phyloP scores from a whole-genome alignment of 2,329 filamentous ascomycete species.

The Amphichorda felina region DNA sequence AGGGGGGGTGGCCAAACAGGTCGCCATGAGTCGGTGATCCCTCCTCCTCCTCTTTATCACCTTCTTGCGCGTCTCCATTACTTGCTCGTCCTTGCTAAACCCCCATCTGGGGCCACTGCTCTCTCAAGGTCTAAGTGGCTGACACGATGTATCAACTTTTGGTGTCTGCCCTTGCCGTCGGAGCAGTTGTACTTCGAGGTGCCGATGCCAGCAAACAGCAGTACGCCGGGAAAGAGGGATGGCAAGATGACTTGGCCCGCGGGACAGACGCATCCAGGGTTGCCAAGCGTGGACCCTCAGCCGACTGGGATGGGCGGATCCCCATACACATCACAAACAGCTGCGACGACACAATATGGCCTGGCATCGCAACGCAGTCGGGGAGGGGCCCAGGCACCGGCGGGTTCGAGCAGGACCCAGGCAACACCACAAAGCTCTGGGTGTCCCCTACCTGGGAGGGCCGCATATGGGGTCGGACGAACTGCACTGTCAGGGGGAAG shows the following conservation, averaged over 20 bases:
- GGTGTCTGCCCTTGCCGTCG: not conserved
- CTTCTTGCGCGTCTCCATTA: too few relatives aligned
- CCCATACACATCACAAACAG: constrained; percentile 61
- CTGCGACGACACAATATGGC: constrained; percentile 63
- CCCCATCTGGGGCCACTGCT: too few relatives aligned
- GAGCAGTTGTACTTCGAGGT: not conserved
- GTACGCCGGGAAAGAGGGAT: constrained; percentile 1
- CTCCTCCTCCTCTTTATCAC: too few relatives aligned
- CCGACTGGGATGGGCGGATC: constrained; percentile 25
- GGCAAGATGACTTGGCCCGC: constrained; percentile 14
- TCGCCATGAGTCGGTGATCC: not conserved
- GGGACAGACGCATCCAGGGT: not conserved
- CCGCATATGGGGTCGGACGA: constrained; percentile 72
- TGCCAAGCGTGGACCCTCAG: constrained; percentile 16
- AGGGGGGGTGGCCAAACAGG: not conserved
- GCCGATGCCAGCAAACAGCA: not conserved
- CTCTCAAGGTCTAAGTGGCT: too few relatives aligned
- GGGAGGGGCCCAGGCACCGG: constrained; percentile 54
- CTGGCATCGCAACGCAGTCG: constrained; percentile 61
- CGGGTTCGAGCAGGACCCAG: constrained; percentile 55
- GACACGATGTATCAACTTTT: not conserved
- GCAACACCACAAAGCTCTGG: constrained; percentile 45
- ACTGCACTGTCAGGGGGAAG: constrained; percentile 62
- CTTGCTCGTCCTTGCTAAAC: too few relatives aligned
- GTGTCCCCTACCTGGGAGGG: constrained; percentile 71